Evolutionary conservation across 2,329 filamentous ascomycete genomes (phyloP), one percentile per base, ranked within the genome.

Genomic region (Neophaeococcomyces mojaviensis): DNA sequence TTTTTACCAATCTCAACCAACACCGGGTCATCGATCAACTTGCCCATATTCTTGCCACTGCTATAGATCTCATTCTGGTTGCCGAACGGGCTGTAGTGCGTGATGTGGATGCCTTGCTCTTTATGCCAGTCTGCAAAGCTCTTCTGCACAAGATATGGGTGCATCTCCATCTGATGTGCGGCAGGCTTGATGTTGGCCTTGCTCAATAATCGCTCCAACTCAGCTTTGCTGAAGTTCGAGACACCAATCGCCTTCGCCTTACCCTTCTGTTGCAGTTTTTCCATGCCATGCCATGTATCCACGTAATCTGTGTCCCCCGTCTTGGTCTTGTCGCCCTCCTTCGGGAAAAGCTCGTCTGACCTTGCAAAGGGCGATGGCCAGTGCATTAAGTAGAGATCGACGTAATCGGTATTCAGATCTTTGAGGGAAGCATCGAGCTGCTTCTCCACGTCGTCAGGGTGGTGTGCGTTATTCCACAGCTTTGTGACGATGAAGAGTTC

Each of bases 381-480:
- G 61, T 75, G 73, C 43, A 69, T 62, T 35, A 76, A 61, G 55
- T 72, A 77, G 2, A 77, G 60, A 48, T 77, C 75, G 33, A 77
- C 58, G 50, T 77, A 78, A 49, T 74, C 71, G 1, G 69, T 70
- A 32, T 70, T 65, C 9, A 78, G 64, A 46, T 76, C 71, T 47
- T 66, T 60, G 32, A 77, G 61, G 0, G 71, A 72, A 54, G 67
- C 64, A 51, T 76, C 63, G 15, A 77, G 59, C 2, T 67, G 72
- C 43, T 64, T 61, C 55, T 72, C 70, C 30, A 78, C 68, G 47
- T 75, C 64, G 32, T 72, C 64, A 1, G 69, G 66, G 43, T 66
- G 61, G 55, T 77, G 74, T 33, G 72, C 64, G 10, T 68, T 76
- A 63, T 79, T 79, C 77, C 76, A 81, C 10, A 81, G 65, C 65